Base-by-base conservation (phyloP, 2,329 filamentous ascomycete species). In the Aspergillus clavatus region DNA sequence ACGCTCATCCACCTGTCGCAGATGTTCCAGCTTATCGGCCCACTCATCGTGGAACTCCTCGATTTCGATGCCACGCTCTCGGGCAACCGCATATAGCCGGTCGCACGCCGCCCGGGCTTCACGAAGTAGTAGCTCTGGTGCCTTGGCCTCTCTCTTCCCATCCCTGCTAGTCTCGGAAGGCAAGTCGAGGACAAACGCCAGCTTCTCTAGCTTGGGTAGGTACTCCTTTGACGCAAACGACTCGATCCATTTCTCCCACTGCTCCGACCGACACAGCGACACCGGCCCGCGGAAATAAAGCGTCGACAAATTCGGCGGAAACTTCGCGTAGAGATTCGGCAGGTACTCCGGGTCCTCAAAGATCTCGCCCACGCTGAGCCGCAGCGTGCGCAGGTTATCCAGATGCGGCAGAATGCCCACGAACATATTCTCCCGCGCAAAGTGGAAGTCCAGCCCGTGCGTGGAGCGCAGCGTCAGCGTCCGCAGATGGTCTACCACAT, bases 131-230 rank as follows among this genome's bases (percentile, higher is more conserved):
- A 47, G 40, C 10, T 41, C 43, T 3, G 53, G 45, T 21, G 46
- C 38, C 5, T 7, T 19, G 1, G 14, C 33, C 10, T 41, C 26
- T 2, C 45, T 43, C 29, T 14, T 44, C 23, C 38, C 2, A 24
- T 28, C 10, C 6, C 35, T 5, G 5, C 16, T 6, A 14, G 18
- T 6, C 22, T 43, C 36, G 21, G 52, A 55, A 24, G 54, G 27
- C 7, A 60, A 36, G 46, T 61, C 59, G 2, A 61, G 43, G 4
- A 55, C 52, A n/a, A 58, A 57, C 4, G 51, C 54, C 7, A 62
- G 38, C 7, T 38, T 41, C 27, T 55, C 38, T 11, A 63, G 38
- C 1, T 56, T 47, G 2, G 56, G 56, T 3, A 61, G 43, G 27
- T 54, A 61, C 0, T 46, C 42, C 1, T 21, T 14, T 6, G 52